Percentiles rank a stretch among this genome's conserved stretches.
Evolutionary conservation across 352 stramenopile species (phyloP).

Genomic region (Plasmopara viticola): DNA sequence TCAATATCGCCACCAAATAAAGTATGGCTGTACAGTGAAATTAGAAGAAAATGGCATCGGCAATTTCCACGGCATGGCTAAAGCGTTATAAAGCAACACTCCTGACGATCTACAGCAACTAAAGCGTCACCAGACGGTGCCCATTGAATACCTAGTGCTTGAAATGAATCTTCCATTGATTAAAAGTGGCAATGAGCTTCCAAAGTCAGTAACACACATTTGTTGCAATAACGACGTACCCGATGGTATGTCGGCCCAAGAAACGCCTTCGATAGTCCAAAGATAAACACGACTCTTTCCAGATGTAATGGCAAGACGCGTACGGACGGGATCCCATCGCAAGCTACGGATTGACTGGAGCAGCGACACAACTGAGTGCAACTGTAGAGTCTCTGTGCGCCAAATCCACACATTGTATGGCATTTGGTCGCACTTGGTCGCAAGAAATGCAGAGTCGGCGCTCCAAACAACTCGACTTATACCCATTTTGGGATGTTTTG

Average conservation of each 20-base stretch:
- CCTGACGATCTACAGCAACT: constrained; percentile 47
- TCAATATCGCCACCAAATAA: background rate
- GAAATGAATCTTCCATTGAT: constrained; percentile 45
- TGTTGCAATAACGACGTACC: constrained; percentile 19
- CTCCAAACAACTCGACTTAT: constrained; percentile 65
- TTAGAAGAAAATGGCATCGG: too few relatives aligned
- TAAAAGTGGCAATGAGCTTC: too few relatives aligned
- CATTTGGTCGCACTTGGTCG: constrained; percentile 78
- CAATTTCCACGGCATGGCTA: constrained; percentile 12
- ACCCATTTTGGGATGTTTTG: constrained; percentile 67
- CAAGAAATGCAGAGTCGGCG: constrained; percentile 57
- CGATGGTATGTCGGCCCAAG: constrained; percentile 63
- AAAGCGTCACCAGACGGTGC: constrained; percentile 42
- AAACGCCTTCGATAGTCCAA: constrained; percentile 56
- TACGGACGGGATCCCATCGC: constrained; percentile 49
- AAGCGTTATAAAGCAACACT: constrained; percentile 64
- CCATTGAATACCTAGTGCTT: constrained; percentile 64
- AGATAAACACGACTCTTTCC: constrained; percentile 63
- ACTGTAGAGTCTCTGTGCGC: constrained; percentile 63
- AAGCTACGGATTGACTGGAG: constrained; percentile 54
- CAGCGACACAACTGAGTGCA: constrained; percentile 59
- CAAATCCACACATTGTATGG: constrained; percentile 83
- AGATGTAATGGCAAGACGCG: constrained; percentile 52
- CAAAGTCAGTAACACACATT: background rate
- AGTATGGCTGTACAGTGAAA: background rate